A percentile compares a stretch with the other conserved stretches of the same genome.
These are phyloP conservation scores for Rhodotorula glutinis DNA, from an alignment of 1,284 basidiomycete species.

Conservation along the genomic window DNA sequence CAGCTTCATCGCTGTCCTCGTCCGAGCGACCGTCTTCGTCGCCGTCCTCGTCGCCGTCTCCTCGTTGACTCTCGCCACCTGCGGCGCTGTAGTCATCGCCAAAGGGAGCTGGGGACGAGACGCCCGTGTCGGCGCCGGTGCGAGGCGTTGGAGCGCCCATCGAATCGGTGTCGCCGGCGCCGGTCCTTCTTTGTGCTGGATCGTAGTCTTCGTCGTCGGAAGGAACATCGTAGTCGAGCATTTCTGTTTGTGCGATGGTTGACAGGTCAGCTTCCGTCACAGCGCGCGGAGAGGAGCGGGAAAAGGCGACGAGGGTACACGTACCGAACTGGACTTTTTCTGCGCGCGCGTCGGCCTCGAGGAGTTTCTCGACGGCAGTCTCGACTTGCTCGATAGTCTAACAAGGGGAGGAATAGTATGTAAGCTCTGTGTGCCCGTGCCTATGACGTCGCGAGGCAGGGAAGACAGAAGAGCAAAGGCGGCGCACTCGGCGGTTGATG, in stretches of 20 bases:
- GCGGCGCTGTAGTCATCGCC: slow-evolving; percentile 51
- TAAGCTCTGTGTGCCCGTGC: too few species aligned
- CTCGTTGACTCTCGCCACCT: slow-evolving; percentile 47
- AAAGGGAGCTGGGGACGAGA: slow-evolving; percentile 44
- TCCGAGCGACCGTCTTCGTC: slow-evolving; percentile 50
- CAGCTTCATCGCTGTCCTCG: slow-evolving; percentile 59
- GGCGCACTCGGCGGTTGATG: slow-evolving; percentile 69
- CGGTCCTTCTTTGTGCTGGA: slow-evolving; percentile 3
- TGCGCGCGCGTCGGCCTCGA: slow-evolving; percentile 81
- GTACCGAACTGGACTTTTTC: slow-evolving; percentile 71
- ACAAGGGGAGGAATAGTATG: too few species aligned
- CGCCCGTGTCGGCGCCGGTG: slow-evolving; percentile 21
- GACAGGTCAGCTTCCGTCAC: too few species aligned
- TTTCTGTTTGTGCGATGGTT: slow-evolving; percentile 10
- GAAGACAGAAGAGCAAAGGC: neutral
- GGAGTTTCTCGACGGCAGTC: slow-evolving; percentile 86
- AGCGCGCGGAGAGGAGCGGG: neutral
- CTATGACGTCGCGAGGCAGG: too few species aligned
- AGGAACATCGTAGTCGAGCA: slow-evolving; percentile 36
- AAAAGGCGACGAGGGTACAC: neutral
- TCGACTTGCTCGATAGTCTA: slow-evolving; percentile 95
- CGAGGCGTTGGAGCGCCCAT: slow-evolving; percentile 34
- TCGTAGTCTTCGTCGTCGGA: slow-evolving; percentile 44
- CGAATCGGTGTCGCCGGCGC: slow-evolving; percentile 13
- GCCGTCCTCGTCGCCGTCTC: slow-evolving; percentile 47